Conservation (phyloP, 257 asterid genomes). For the Fraxinus quadrangulata region DNA sequence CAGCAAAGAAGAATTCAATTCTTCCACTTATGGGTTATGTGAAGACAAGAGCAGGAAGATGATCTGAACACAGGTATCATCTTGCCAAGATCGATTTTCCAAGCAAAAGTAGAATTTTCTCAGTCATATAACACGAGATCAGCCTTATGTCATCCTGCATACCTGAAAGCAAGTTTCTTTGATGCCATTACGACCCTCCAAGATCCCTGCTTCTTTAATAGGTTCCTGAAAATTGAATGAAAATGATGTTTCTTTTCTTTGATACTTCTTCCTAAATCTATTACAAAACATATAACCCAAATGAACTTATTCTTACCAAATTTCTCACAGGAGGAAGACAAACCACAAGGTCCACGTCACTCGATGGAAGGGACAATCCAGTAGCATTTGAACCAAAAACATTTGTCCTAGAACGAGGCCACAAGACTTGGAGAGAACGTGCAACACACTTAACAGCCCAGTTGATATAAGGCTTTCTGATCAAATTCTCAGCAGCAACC, state of each 20-base stretch:
- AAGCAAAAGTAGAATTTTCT: conserved; percentile 9
- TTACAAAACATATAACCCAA: background rate
- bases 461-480: conserved; percentile 83
- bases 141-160: conserved; percentile 23
- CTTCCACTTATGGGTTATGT: background rate
- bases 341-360: conserved; percentile 98
- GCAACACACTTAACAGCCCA: conserved; percentile 99
- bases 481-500: conserved; percentile 92
- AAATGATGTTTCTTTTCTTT: conserved; percentile 7
- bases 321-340: conserved; percentile 98
- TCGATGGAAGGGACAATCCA: conserved; percentile 93
- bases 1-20: background rate
- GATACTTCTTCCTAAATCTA: background rate
- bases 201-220: conserved; percentile 97
- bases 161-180: conserved; percentile 99
- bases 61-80: background rate
- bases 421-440: conserved; percentile 93
- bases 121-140: conserved; percentile 1
- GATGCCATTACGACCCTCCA: conserved; percentile 99
- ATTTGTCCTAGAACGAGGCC: conserved; percentile 99
- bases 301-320: conserved; percentile 63
- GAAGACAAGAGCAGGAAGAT: background rate
- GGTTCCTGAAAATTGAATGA: conserved; percentile 68
- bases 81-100: background rate
- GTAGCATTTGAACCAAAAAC: conserved; percentile 94